Conservation (phyloP, 1,284 basidiomycete species). For the Naganishia sp. region DNA sequence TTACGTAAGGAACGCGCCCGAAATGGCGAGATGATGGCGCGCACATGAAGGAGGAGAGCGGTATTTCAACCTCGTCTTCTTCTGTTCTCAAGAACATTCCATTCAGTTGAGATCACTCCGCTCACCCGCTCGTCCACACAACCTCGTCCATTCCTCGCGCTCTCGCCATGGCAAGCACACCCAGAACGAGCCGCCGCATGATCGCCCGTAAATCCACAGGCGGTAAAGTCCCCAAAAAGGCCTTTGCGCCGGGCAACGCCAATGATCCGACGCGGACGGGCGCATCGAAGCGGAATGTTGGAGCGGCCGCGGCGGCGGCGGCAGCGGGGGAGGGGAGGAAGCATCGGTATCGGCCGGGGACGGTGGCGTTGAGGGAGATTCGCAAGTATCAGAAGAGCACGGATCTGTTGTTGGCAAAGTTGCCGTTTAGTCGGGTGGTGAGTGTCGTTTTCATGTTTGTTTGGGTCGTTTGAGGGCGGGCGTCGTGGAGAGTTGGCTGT, state of each 20-base stretch:
- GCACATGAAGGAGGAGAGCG: slow-evolving; percentile 14
- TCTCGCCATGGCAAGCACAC: slow-evolving; percentile 20
- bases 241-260: slow-evolving; percentile 17
- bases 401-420: slow-evolving; percentile 78
- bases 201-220: slow-evolving; percentile 68
- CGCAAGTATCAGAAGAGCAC: slow-evolving; percentile 91
- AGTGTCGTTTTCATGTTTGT: slow-evolving; percentile 45
- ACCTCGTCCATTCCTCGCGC: not conserved
- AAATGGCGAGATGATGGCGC: slow-evolving; percentile 21
- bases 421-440: slow-evolving; percentile 89
- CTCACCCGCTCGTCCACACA: not conserved
- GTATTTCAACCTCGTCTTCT: not conserved
- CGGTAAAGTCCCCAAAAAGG: slow-evolving; percentile 56
- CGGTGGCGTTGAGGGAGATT: slow-evolving; percentile 85
- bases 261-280: not conserved
- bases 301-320: not conserved
- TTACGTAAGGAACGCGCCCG: slow-evolving; percentile 19
- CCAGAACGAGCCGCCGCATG: slow-evolving; percentile 23
- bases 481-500: not conserved
- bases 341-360: slow-evolving; percentile 75
- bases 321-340: slow-evolving; percentile 50
- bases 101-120: not conserved
- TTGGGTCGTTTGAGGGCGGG: not conserved
- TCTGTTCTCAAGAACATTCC: not conserved
- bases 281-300: not conserved